These are phyloP conservation scores for Annulohypoxylon truncatum DNA, from an alignment of 2,329 filamentous ascomycete genomes.

Conservation along the genomic window DNA sequence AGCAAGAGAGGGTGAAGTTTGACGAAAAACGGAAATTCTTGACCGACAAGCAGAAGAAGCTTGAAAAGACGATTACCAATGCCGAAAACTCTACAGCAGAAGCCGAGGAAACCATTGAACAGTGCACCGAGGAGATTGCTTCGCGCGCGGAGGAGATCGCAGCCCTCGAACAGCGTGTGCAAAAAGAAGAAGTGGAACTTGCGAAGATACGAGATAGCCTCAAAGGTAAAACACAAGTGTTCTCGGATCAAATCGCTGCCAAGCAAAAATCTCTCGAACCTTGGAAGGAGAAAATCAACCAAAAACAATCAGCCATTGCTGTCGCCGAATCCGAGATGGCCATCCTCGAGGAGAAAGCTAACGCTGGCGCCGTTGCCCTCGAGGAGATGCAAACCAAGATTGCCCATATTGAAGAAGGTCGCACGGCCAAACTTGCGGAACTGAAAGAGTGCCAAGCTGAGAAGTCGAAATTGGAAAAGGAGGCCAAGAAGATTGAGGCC, in stretches of 20 bases:
- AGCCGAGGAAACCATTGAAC: slow-evolving; percentile 80
- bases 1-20: slow-evolving; percentile 96
- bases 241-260: slow-evolving; percentile 89
- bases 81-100: slow-evolving; percentile 80
- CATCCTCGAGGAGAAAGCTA: slow-evolving; percentile 90
- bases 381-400: slow-evolving; percentile 88
- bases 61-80: slow-evolving; percentile 85
- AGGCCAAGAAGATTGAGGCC: slow-evolving; percentile 75
- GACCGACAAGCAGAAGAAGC: slow-evolving; percentile 89
- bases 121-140: slow-evolving; percentile 82
- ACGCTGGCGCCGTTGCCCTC: slow-evolving; percentile 84
- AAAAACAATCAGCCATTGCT: slow-evolving; percentile 93
- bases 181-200: slow-evolving; percentile 84
- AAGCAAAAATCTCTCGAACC: slow-evolving; percentile 97
- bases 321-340: slow-evolving; percentile 95
- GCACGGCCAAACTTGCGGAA: slow-evolving; percentile 76
- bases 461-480: slow-evolving; percentile 77
- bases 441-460: slow-evolving; percentile 81
- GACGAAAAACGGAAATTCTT: slow-evolving; percentile 98
- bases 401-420: slow-evolving; percentile 75
- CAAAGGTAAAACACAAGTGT: slow-evolving; percentile 94
- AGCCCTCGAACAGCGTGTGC: slow-evolving; percentile 79
- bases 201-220: slow-evolving; percentile 84
- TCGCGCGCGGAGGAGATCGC: slow-evolving; percentile 79
- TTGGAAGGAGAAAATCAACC: slow-evolving; percentile 96